These are phyloP conservation scores for Fusarium sp. DNA, from an alignment of 2,329 filamentous ascomycete species.

Conservation along the genomic window DNA sequence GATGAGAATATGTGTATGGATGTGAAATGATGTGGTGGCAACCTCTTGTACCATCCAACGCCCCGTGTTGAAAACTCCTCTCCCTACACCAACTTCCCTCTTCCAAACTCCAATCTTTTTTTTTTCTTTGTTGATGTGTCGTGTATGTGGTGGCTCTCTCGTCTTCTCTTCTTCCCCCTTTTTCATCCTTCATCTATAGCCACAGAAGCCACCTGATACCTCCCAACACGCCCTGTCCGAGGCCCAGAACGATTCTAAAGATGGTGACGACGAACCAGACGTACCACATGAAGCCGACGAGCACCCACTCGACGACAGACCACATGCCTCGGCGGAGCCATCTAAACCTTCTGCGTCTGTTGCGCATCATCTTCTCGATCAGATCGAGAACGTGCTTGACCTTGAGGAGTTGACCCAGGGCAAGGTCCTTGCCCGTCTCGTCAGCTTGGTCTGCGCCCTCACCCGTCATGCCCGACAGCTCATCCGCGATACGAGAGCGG, in stretches of 20 bases:
- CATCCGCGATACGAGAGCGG: constrained; percentile 60
- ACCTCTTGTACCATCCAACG: not conserved
- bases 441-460: constrained; percentile 82
- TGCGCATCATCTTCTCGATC: constrained; percentile 79
- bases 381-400: constrained; percentile 84
- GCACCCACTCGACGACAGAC: constrained; percentile 85
- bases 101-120: not conserved
- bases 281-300: constrained; percentile 93
- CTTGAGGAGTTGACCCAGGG: constrained; percentile 79
- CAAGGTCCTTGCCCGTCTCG: constrained; percentile 78
- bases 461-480: constrained; percentile 70
- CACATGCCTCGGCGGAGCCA: constrained; percentile 83
- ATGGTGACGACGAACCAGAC: constrained; percentile 91
- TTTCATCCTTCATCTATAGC: constrained; percentile 61
- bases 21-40: not conserved
- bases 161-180: constrained; percentile 4
- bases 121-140: not conserved
- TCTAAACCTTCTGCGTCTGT: constrained; percentile 73
- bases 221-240: constrained; percentile 68
- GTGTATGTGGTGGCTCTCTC: not conserved
- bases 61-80: constrained; percentile 17
- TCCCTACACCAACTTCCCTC: not conserved
- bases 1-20: constrained; percentile 2
- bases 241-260: constrained; percentile 71
- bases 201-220: constrained; percentile 85